A percentile compares a stretch with the other conserved stretches of the same genome.
phyloP scores from a whole-genome alignment of 2,329 filamentous ascomycete genomes.

The Exophiala xenobiotica region DNA sequence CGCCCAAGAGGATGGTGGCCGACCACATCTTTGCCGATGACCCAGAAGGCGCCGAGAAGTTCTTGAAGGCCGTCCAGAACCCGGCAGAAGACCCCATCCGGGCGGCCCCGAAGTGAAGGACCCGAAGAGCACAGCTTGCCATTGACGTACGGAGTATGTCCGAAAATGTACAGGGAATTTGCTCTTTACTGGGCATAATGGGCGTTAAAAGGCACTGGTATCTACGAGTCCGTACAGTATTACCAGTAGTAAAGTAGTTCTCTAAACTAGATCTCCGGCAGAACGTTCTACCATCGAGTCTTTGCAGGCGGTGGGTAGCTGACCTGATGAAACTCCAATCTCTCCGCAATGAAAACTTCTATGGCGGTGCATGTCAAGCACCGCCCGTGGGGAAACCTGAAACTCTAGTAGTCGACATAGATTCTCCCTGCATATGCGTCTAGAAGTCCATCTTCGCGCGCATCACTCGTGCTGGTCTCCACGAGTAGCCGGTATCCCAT shows the following conservation, averaged over 20 bases:
- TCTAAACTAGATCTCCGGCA: background rate
- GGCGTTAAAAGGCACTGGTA: too few species aligned
- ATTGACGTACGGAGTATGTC: too few species aligned
- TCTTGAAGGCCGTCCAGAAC: slow-evolving; percentile 61
- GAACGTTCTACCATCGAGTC: background rate
- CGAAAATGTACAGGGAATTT: too few species aligned
- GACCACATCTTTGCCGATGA: slow-evolving; percentile 67
- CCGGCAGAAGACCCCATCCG: slow-evolving; percentile 48
- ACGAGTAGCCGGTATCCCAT: background rate
- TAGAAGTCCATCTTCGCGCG: background rate
- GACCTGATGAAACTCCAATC: too few species aligned
- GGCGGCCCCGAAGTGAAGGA: background rate
- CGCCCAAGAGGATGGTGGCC: slow-evolving; percentile 63
- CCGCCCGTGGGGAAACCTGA: background rate
- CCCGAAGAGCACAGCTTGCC: too few species aligned
- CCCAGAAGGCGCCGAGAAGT: slow-evolving; percentile 60
- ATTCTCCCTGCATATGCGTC: slow-evolving; percentile 1
- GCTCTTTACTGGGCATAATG: too few species aligned
- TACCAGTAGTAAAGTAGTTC: too few species aligned
- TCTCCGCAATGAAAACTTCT: too few species aligned
- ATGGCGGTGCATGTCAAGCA: too few species aligned
- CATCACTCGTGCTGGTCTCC: background rate
- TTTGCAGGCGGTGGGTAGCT: too few species aligned
- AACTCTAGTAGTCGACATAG: background rate
- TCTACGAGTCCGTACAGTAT: too few species aligned